These are phyloP conservation scores for Beverwykella pulmonaria DNA, from an alignment of 495 filamentous ascomycete genomes.

Conservation along the genomic window DNA sequence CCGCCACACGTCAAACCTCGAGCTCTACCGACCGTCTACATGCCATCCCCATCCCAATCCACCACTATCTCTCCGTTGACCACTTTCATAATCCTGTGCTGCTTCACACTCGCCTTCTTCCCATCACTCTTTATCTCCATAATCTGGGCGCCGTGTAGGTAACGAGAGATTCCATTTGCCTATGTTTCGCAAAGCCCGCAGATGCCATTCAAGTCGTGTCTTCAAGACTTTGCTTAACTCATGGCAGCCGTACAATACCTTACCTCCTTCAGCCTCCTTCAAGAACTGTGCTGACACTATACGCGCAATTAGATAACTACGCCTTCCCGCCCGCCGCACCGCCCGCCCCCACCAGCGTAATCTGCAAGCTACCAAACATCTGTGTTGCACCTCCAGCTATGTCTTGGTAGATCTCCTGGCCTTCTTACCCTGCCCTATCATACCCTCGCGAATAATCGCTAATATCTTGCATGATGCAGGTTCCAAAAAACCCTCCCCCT, in stretches of 20 bases:
- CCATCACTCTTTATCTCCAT: conserved; percentile 57
- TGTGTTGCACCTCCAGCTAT: conserved; percentile 11
- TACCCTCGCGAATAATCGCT: not conserved
- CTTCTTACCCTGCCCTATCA: conserved; percentile 30
- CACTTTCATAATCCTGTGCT: conserved; percentile 52
- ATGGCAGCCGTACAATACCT: no score
- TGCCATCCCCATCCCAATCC: conserved; percentile 29
- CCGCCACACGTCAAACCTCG: conserved; percentile 25
- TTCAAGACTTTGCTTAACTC: no score
- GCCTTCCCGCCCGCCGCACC: conserved; percentile 29
- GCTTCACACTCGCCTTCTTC: conserved; percentile 60
- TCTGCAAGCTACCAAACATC: conserved; percentile 24
- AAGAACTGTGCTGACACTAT: no score
- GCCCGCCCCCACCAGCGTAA: conserved; percentile 19
- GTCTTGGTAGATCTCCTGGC: conserved; percentile 33
- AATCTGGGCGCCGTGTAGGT: conserved; percentile 49
- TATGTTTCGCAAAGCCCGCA: no score
- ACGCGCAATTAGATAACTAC: no score
- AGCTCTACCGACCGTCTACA: not conserved
- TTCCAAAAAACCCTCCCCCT: conserved; percentile 79
- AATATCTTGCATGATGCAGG: conserved; percentile 51
- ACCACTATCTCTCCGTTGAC: conserved; percentile 37
- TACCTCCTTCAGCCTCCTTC: no score
- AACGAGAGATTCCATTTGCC: no score
- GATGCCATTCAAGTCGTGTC: no score